A percentile compares a stretch with the other conserved stretches of the same genome.
These are phyloP conservation scores for Colletotrichum magnum DNA, from an alignment of 2,329 filamentous ascomycete species.

Conservation along the genomic window DNA sequence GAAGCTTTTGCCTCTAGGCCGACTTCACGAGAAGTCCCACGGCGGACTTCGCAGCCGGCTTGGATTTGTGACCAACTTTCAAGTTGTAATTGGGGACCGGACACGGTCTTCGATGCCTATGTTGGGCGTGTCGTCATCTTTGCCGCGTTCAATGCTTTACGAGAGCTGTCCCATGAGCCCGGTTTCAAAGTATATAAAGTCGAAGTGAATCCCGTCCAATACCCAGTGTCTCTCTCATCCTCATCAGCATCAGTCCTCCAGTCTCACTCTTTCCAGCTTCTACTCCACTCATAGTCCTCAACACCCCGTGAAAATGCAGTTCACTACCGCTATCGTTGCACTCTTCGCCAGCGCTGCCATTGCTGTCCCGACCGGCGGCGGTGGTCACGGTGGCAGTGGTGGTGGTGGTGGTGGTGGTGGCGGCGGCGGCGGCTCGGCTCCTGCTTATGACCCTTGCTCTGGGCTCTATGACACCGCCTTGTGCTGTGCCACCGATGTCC, in stretches of 20 bases:
- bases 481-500: slow-evolving; percentile 75
- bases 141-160: not conserved
- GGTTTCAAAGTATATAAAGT: slow-evolving; percentile 7
- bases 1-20: not conserved
- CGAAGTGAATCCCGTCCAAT: not conserved
- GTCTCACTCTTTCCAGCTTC: not conserved
- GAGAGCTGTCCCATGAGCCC: not conserved
- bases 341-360: slow-evolving; percentile 22
- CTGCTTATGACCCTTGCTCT: slow-evolving; percentile 55
- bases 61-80: not conserved
- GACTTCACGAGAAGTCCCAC: not conserved
- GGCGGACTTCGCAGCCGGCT: not conserved
- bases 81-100: not conserved
- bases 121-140: not conserved
- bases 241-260: slow-evolving; percentile 5
- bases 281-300: not conserved
- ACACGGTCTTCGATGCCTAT: not conserved
- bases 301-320: slow-evolving; percentile 25
- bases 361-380: slow-evolving; percentile 16
- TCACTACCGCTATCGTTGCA: slow-evolving; percentile 11
- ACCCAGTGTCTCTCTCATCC: not conserved
- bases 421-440: slow-evolving; percentile 5
- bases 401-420: not conserved
- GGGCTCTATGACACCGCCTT: slow-evolving; percentile 60
- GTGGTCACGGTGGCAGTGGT: not conserved